Conservation (phyloP, 768 basidiomycete species). For the Lactifluus piperatus region DNA sequence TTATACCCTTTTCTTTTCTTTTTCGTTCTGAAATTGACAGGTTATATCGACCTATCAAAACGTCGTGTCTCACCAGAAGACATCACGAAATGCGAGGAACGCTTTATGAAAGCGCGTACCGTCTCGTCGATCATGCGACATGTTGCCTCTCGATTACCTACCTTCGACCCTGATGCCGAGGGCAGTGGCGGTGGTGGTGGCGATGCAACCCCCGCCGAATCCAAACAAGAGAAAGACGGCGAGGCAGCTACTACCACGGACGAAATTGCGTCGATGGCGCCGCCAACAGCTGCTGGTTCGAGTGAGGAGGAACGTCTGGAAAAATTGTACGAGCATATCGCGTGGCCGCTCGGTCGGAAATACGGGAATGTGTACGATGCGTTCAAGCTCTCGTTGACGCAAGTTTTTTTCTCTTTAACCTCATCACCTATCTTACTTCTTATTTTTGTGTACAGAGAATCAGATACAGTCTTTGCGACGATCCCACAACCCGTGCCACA, state of each 20-base stretch:
- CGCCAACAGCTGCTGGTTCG: constrained; percentile 26
- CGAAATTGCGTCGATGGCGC: constrained; percentile 28
- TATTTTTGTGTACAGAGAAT: constrained; percentile 39
- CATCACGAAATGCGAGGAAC: constrained; percentile 97
- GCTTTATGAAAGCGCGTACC: constrained; percentile 96
- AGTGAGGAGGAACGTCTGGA: constrained; percentile 79
- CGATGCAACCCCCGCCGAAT: constrained; percentile 20
- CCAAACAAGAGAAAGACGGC: constrained; percentile 37
- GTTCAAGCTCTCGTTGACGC: constrained; percentile 96
- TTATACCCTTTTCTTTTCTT: not conserved
- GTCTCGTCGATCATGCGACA: constrained; percentile 91
- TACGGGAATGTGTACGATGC: constrained; percentile 97
- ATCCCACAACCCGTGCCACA: constrained; percentile 49
- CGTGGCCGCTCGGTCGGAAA: constrained; percentile 86
- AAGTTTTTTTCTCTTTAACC: constrained; percentile 25
- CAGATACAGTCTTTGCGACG: constrained; percentile 72
- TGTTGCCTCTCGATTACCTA: constrained; percentile 75
- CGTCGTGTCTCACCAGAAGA: constrained; percentile 97
- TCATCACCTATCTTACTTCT: constrained; percentile 8
- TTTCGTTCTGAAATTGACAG: constrained; percentile 32
- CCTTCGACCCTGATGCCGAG: constrained; percentile 27
- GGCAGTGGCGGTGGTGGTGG: constrained; percentile 21
- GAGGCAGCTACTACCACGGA: constrained; percentile 36
- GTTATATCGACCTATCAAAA: constrained; percentile 98
- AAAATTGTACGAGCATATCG: constrained; percentile 80